Percentiles rank a stretch among this genome's conserved stretches.
phyloP scores from a whole-genome alignment of 768 basidiomycete species.

The Steccherinum ochraceum region DNA sequence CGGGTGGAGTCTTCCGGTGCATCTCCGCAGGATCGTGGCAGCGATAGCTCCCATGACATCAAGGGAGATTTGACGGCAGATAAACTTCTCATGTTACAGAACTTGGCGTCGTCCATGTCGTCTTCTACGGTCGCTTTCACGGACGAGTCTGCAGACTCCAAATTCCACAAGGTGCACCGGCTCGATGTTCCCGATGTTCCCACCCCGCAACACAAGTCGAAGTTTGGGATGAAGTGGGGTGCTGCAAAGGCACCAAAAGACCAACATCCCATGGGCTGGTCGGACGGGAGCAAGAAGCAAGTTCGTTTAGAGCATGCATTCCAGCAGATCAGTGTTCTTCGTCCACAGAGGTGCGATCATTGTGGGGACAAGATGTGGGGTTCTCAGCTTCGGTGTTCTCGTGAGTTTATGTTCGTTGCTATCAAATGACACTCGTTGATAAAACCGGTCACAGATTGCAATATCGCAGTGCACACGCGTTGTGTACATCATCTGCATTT shows the following conservation, averaged over 20 bases:
- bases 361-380: constrained; percentile 99
- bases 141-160: constrained; percentile 43
- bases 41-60: background rate
- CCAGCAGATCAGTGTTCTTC: constrained; percentile 81
- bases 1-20: constrained; percentile 50
- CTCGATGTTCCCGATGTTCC: constrained; percentile 28
- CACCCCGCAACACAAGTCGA: constrained; percentile 43
- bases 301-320: constrained; percentile 66
- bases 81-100: constrained; percentile 18
- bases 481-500: constrained; percentile 66
- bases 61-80: background rate
- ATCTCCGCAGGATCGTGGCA: constrained; percentile 5
- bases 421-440: background rate
- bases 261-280: constrained; percentile 20
- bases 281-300: constrained; percentile 16
- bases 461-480: constrained; percentile 80
- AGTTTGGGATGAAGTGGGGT: constrained; percentile 63
- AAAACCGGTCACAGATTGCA: constrained; percentile 60
- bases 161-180: constrained; percentile 31
- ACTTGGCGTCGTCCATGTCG: constrained; percentile 23
- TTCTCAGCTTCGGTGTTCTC: constrained; percentile 83
- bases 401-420: constrained; percentile 57
- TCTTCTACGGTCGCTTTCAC: constrained; percentile 36
- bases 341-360: constrained; percentile 90
- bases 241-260: constrained; percentile 46